Base-by-base conservation (phyloP, 305 asterid genomes). In the Solanum hybrid region DNA sequence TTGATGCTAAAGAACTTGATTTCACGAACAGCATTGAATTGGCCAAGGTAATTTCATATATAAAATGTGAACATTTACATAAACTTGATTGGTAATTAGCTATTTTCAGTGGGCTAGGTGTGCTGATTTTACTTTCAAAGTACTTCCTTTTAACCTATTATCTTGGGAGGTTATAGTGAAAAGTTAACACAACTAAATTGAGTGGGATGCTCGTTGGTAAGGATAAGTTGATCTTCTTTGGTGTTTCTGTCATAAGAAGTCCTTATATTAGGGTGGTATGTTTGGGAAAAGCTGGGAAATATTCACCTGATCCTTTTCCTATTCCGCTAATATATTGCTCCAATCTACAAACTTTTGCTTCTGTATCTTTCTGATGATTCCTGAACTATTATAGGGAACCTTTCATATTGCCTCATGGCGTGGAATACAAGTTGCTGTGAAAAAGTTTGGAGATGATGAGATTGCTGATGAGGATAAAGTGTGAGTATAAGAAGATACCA, bases 391-490 rank as follows among this genome's bases (percentile, higher is more conserved):
- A 26, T 91, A 97, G 99, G 99, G 99, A 92, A 97, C 99, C 69
- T 97, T 92, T 85, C 93, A 92, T 88, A 90, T 92, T 31, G 99
- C 98, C 88, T 93, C 92, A n/a, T 97, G 99, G 99, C 93, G 98
- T 79, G 99, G 99, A 92, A 97, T 94, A 80, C 89, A 90, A 92
- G 99, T 97, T 91, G 99, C 99, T 7, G 99, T 96, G 90, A 97
- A 97, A 92, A 92, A 93, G 89, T 95, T 97, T 78, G 91, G 92
- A 93, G 98, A 97, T 90, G 99, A 98, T 89, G 90, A 89, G n/a
- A 88, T 93, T 93, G 94, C 93, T 86, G 94, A 93, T 80, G 98
- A 96, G 75, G 98, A 96, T 88, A 96, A 96, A 97, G 95, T 97
- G 99, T 97, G 92, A 94, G 99, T 84, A 84, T 29, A 10, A 29